Evolutionary conservation across 441 rosid genomes (phyloP).

Genomic region (Macaranga tanarius): DNA sequence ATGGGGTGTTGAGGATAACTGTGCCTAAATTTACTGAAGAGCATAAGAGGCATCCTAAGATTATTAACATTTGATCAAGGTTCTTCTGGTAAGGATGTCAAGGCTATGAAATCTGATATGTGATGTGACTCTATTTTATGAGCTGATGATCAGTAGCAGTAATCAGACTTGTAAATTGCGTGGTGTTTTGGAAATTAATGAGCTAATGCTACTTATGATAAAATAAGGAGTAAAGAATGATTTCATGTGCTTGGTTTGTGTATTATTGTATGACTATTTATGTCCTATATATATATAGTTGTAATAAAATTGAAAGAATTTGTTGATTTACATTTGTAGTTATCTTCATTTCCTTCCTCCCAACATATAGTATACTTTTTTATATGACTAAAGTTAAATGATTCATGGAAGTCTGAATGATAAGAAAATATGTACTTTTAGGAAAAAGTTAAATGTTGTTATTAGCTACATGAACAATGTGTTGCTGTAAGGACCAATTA

Average conservation of each 20-base stretch:
- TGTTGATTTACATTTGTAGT: too few relatives aligned
- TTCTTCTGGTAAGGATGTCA: slow-evolving; percentile 31
- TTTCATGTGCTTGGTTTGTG: slow-evolving; percentile 11
- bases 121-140: neutral
- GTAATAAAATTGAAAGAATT: too few relatives aligned
- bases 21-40: slow-evolving; percentile 47
- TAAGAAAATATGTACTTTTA: too few relatives aligned
- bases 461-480: too few relatives aligned
- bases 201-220: neutral
- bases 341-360: slow-evolving; percentile 14
- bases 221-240: neutral
- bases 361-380: too few relatives aligned
- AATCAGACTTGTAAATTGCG: neutral
- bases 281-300: too few relatives aligned
- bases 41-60: slow-evolving; percentile 43
- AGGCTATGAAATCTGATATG: slow-evolving; percentile 31
- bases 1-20: slow-evolving; percentile 42
- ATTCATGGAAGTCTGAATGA: too few relatives aligned
- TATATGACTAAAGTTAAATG: too few relatives aligned
- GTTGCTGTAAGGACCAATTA: too few relatives aligned
- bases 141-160: neutral
- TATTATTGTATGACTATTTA: too few relatives aligned
- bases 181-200: neutral
- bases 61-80: slow-evolving; percentile 32
- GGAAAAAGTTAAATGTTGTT: too few relatives aligned